Percentiles rank a stretch among this genome's conserved stretches.
These are phyloP conservation scores for Calonectria hongkongensis DNA, from an alignment of 2,329 filamentous ascomycete genomes.

Conservation along the genomic window DNA sequence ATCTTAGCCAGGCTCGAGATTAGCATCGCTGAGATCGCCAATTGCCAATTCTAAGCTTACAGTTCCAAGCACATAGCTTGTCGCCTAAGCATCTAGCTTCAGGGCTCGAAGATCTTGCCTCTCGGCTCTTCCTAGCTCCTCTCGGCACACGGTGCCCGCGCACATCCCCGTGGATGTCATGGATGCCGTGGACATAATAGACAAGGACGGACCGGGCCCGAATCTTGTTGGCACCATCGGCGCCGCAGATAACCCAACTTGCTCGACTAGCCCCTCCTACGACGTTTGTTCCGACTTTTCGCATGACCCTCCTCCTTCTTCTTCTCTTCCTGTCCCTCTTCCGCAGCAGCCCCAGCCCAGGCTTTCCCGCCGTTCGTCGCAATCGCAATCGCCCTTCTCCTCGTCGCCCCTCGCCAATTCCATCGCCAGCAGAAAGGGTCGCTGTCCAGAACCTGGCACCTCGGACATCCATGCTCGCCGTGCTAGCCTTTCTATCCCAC, in stretches of 20 bases:
- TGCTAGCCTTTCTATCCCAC: constrained; percentile 77
- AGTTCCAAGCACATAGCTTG: not conserved
- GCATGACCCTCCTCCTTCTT: constrained; percentile 43
- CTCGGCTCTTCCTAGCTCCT: constrained; percentile 37
- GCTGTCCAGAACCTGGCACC: constrained; percentile 76
- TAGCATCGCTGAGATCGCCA: not conserved
- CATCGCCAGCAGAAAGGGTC: constrained; percentile 70
- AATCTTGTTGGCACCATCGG: constrained; percentile 50
- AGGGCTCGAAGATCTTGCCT: constrained; percentile 27
- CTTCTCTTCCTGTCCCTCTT: constrained; percentile 23
- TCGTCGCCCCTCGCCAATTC: constrained; percentile 63
- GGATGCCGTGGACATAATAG: constrained; percentile 49
- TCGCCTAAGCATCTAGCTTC: constrained; percentile 8
- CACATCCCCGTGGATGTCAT: constrained; percentile 45
- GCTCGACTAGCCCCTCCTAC: constrained; percentile 53
- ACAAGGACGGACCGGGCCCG: constrained; percentile 49
- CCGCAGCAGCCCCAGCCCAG: constrained; percentile 35
- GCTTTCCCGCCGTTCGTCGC: constrained; percentile 49
- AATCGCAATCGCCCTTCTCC: constrained; percentile 64
- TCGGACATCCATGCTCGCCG: constrained; percentile 74
- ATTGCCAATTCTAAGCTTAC: not conserved
- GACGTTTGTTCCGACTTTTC: constrained; percentile 55
- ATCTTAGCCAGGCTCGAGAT: constrained; percentile 5
- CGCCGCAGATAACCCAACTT: constrained; percentile 50
- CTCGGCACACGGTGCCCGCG: constrained; percentile 40